Evolutionary conservation across 129 eudicot species (phyloP), one percentile per base, ranked within the genome.

Genomic region (Ambrosia artemisiifolia): DNA sequence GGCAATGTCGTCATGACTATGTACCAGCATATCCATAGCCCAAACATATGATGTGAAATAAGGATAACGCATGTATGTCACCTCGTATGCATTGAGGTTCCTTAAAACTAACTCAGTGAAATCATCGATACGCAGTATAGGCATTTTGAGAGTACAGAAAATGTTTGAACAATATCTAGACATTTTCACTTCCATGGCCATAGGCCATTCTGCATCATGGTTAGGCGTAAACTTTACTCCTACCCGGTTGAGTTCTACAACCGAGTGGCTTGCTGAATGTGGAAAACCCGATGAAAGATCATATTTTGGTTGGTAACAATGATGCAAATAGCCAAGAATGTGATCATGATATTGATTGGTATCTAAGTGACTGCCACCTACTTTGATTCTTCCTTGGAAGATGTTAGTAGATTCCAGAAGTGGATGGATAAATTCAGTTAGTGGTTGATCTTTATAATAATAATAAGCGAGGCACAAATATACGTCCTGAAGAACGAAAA

Each of bases 21-120:
- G 32, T 4, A 75, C 11, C 46, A 75, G 32, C 33, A 32, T 24
- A 57, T 66, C 17, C 14, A 75, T 53, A 4, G 54, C 57, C 12
- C 2, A 19, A 3, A 65, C 73, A 28, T 75, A 75, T 14, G 73
- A 65, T 33, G 79, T 66, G 24, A 75, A 5, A 11, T 65, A 54
- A 7, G 11, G 33, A 32, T 30, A 4, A 13, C 10, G 18, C 38
- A 2, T 14, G 10, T 20, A 43, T 3, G 71, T 36, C 19, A 19
- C 35, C 46, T 75, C 79, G 7, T 49, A 75, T 13, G 67, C 79
- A 20, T 65, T 65, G 11, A 75, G 43, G 48, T 75, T 75, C 53
- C 66, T 65, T 3, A 75, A 43, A 32, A 49, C 18, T 6, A 34
- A 38, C 17, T 65, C 79, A 1, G 79, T 75, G 65, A 6, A 10